phyloP scores from a whole-genome alignment of 2,329 filamentous ascomycete species.

The Knoxdaviesia capensis region DNA sequence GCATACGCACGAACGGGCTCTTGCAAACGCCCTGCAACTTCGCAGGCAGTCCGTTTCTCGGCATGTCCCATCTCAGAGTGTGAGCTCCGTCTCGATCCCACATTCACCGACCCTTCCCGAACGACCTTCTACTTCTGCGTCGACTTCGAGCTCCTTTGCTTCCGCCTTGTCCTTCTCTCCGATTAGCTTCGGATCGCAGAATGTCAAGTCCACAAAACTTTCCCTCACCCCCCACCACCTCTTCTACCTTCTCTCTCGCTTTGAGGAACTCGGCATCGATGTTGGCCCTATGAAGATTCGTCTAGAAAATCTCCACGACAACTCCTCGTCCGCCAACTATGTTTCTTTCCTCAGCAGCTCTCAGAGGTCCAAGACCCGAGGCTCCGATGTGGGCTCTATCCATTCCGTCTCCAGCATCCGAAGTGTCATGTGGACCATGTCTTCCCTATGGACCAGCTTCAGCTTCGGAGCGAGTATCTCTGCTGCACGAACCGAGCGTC shows the following conservation, averaged over 20 bases:
- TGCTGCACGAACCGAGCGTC: slow-evolving; percentile 67
- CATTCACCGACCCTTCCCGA: slow-evolving; percentile 37
- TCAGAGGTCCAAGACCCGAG: slow-evolving; percentile 57
- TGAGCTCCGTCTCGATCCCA: slow-evolving; percentile 35
- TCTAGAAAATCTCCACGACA: slow-evolving; percentile 82
- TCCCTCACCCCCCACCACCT: slow-evolving; percentile 90
- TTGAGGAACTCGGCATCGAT: slow-evolving; percentile 76
- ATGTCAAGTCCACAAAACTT: slow-evolving; percentile 73
- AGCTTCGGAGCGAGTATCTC: slow-evolving; percentile 65
- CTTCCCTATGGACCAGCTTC: slow-evolving; percentile 75
- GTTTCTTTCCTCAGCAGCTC: slow-evolving; percentile 83
- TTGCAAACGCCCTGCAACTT: slow-evolving; percentile 86
- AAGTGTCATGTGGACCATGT: slow-evolving; percentile 96
- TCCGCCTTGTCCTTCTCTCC: slow-evolving; percentile 74
- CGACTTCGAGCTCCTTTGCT: slow-evolving; percentile 56
- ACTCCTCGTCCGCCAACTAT: slow-evolving; percentile 73
- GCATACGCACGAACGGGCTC: slow-evolving; percentile 88
- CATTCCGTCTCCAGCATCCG: slow-evolving; percentile 92
- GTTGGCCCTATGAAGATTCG: slow-evolving; percentile 94
- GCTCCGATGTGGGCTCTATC: slow-evolving; percentile 74
- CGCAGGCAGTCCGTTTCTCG: slow-evolving; percentile 50
- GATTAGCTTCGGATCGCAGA: slow-evolving; percentile 67
- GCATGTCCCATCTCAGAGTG: slow-evolving; percentile 48
- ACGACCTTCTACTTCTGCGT: slow-evolving; percentile 43
- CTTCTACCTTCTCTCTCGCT: slow-evolving; percentile 87